phyloP scores from a whole-genome alignment of 2,329 filamentous ascomycete genomes.

The Cladosporium sp. region DNA sequence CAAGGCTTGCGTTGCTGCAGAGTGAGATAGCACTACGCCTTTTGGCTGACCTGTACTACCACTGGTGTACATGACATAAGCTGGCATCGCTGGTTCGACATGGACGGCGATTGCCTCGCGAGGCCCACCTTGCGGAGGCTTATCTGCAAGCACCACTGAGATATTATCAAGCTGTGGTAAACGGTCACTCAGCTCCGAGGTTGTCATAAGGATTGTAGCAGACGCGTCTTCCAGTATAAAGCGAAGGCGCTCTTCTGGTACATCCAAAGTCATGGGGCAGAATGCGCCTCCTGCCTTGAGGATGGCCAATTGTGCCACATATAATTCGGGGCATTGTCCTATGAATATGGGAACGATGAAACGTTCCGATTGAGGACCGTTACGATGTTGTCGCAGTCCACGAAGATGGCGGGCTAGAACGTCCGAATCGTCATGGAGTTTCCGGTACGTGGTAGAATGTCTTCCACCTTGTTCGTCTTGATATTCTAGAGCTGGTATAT shows the following conservation, averaged over 20 bases:
- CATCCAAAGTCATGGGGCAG: slow-evolving; percentile 76
- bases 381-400: slow-evolving; percentile 36
- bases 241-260: slow-evolving; percentile 68
- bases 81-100: slow-evolving; percentile 40
- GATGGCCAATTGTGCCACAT: slow-evolving; percentile 71
- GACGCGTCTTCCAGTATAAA: slow-evolving; percentile 78
- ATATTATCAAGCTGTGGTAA: slow-evolving; percentile 35
- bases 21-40: slow-evolving; percentile 77
- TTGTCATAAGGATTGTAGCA: slow-evolving; percentile 66
- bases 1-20: slow-evolving; percentile 74
- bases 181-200: slow-evolving; percentile 41
- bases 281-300: slow-evolving; percentile 81
- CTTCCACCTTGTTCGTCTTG: slow-evolving; percentile 46
- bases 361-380: slow-evolving; percentile 17
- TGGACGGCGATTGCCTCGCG: not conserved
- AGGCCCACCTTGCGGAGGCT: not conserved
- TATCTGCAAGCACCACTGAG: slow-evolving; percentile 41
- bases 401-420: slow-evolving; percentile 45
- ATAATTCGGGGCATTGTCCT: slow-evolving; percentile 72
- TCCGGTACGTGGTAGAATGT: slow-evolving; percentile 54
- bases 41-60: slow-evolving; percentile 87
- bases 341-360: slow-evolving; percentile 70
- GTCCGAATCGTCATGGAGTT: slow-evolving; percentile 58
- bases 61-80: slow-evolving; percentile 92
- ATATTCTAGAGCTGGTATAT: slow-evolving; percentile 60